Percentiles rank a stretch among this genome's conserved stretches.
Conservation (phyloP, 192 early-diverging fungal genomes). For the Haplosporangium gracile region DNA sequence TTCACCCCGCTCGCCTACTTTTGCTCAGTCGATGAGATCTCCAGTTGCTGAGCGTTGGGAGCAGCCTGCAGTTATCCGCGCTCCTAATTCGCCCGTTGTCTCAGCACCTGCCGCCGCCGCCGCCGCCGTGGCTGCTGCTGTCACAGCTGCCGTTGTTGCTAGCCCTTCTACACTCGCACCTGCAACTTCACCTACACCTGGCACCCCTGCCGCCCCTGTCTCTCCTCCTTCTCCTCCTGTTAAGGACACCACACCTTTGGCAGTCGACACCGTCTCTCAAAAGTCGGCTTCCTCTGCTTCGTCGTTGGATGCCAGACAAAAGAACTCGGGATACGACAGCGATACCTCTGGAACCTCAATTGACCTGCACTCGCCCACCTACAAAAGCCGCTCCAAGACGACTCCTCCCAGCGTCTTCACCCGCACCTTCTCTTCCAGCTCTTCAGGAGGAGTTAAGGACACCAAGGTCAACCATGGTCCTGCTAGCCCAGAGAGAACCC, state of each 20-base stretch:
- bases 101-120: not conserved
- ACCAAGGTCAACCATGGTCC: not conserved
- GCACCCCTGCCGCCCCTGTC: not conserved
- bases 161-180: not conserved
- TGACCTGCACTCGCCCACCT: slow-evolving; percentile 45
- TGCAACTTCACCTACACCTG: not conserved
- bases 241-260: slow-evolving; percentile 2
- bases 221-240: not conserved
- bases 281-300: slow-evolving; percentile 45
- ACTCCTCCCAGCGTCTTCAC: slow-evolving; percentile 23
- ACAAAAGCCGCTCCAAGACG: slow-evolving; percentile 14
- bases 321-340: slow-evolving; percentile 40
- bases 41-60: slow-evolving; percentile 1
- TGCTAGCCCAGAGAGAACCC: slow-evolving; percentile 25
- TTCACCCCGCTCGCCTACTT: slow-evolving; percentile 19
- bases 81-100: not conserved
- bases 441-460: slow-evolving; percentile 3
- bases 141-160: not conserved
- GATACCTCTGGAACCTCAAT: slow-evolving; percentile 54
- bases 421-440: slow-evolving; percentile 26
- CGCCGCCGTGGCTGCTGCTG: not conserved
- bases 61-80: not conserved
- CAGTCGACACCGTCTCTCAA: slow-evolving; percentile 48
- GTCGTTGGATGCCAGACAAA: slow-evolving; percentile 28
- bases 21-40: slow-evolving; percentile 1